Evolutionary conservation across 805 yeast genomes (phyloP).

Genomic region (Metschnikowia aberdeeniae): DNA sequence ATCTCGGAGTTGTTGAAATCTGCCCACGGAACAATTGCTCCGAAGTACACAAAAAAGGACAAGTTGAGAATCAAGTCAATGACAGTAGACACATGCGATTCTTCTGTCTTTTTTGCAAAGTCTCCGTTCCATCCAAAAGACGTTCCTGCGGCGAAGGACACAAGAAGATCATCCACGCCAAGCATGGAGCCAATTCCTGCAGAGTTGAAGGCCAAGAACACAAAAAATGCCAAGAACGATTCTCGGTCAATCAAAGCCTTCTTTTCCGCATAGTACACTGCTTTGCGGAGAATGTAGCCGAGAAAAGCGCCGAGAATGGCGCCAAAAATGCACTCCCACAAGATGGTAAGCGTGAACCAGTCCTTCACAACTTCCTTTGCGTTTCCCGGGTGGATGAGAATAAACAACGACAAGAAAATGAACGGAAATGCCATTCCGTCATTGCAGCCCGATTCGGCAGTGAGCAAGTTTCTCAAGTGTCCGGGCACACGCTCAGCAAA

Average conservation of each 20-base stretch:
- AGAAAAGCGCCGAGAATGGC: slow-evolving; percentile 66
- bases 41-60: slow-evolving; percentile 85
- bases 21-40: slow-evolving; percentile 88
- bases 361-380: slow-evolving; percentile 68
- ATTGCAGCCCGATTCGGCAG: slow-evolving; percentile 88
- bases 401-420: slow-evolving; percentile 62
- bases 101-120: slow-evolving; percentile 79
- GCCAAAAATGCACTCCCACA: slow-evolving; percentile 83
- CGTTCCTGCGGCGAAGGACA: slow-evolving; percentile 89
- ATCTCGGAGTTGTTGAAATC: slow-evolving; percentile 58
- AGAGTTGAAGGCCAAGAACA: slow-evolving; percentile 75
- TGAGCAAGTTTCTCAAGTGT: slow-evolving; percentile 76
- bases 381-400: slow-evolving; percentile 63
- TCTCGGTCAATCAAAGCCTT: slow-evolving; percentile 77
- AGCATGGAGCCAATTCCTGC: slow-evolving; percentile 87
- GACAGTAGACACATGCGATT: slow-evolving; percentile 84
- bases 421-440: slow-evolving; percentile 97
- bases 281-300: slow-evolving; percentile 67
- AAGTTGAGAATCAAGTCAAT: slow-evolving; percentile 79
- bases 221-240: slow-evolving; percentile 79
- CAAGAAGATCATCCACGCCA: slow-evolving; percentile 86
- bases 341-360: slow-evolving; percentile 71
- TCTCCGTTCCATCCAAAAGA: slow-evolving; percentile 94
- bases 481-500: slow-evolving; percentile 90
- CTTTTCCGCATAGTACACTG: slow-evolving; percentile 70